Base-by-base conservation (phyloP, 495 filamentous ascomycete species). In the Penicillium crystallinum region DNA sequence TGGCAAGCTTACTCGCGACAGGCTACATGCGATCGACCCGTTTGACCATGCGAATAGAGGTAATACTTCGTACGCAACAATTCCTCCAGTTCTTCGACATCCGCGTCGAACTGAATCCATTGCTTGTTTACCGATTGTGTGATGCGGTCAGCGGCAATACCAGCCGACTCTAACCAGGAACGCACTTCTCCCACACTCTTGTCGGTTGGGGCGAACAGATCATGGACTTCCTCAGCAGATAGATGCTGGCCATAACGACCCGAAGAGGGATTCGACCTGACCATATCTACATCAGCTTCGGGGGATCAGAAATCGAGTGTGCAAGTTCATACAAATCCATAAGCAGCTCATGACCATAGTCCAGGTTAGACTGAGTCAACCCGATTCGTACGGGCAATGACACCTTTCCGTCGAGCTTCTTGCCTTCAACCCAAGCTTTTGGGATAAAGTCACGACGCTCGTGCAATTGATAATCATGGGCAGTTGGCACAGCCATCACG, bases 41-140 rank as follows among this genome's bases (percentile, higher is more conserved):
- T 70, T 8, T 66, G 58, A 14, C 48, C 29, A 52, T 84, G 78
- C 30, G 75, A 66, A 55, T 83, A 83, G 25, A 80, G 15, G 54
- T 79, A 75, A 56, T 82, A 86, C 52, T 84, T 68, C 5, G 82
- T 79, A 46, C 77, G 69, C 33, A 86, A 70, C 22, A 86, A 72
- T 14, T 64, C 63, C 58, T 85, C 81, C 1, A 77, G 68, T 53
- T 83, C 79, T 6, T 63, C 56, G 2, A 73, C 75, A 15, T 74
- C 70, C 14, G 75, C 76, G 29, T 82, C 69, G 51, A 83, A 80
- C 9, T 76, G 68, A 23, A 84, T 56, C 80, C 80, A 83, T 44
- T 76, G 76, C 36, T 74, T 69, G 12, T 73, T 76, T 27, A 63
- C 62, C 1, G 77, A 78, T 35, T 68, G 72, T 3, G 67, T 66